phyloP scores from a whole-genome alignment of 345 rosid species.

The Populus simonii region DNA sequence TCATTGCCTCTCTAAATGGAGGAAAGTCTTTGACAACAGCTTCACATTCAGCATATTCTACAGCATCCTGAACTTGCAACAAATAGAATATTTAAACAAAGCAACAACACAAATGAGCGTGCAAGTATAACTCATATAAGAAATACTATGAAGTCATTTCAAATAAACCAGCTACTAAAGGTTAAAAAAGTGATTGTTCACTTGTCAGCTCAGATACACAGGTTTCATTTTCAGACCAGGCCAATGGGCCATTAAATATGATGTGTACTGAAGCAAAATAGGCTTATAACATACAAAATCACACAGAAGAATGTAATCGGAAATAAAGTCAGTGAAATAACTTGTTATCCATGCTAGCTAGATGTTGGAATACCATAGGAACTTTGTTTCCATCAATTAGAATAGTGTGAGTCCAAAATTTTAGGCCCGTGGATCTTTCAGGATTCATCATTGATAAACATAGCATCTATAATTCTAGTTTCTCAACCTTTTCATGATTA shows the following conservation, averaged over 20 bases:
- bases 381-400: neutral
- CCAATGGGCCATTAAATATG: neutral
- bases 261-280: neutral
- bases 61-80: conserved; percentile 54
- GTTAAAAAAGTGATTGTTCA: neutral
- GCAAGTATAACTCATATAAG: neutral
- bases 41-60: conserved; percentile 91
- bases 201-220: neutral
- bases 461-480: neutral
- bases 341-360: neutral
- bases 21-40: conserved; percentile 78
- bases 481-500: neutral
- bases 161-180: neutral
- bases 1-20: conserved; percentile 82
- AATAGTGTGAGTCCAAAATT: neutral
- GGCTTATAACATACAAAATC: neutral
- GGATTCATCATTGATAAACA: neutral
- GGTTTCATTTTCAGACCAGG: neutral
- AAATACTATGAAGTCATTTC: neutral
- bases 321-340: neutral
- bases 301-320: neutral
- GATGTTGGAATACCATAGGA: neutral
- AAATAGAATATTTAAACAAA: conserved; percentile 7
- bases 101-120: neutral
- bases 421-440: neutral